Base-by-base conservation (phyloP, 495 filamentous ascomycete species). In the Podospora pseudopauciseta region DNA sequence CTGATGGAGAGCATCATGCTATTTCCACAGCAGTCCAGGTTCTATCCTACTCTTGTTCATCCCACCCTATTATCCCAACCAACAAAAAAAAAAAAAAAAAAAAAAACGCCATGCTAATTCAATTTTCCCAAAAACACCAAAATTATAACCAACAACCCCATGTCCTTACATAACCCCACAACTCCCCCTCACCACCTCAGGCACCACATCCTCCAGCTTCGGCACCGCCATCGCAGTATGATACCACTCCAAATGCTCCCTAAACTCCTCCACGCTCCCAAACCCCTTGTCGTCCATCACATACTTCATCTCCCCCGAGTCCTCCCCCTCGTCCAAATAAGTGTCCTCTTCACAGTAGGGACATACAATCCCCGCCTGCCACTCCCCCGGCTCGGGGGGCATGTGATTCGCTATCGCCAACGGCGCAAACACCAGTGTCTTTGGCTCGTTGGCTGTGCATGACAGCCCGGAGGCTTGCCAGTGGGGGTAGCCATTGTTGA, bases 401-500 rank as follows among this genome's bases (percentile, higher is more conserved):
- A 82, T 67, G 74, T 84, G 82, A 73, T 83, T 84, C 18, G 81
- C 81, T 16, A 84, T 80, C 20, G 81, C 81, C 30, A 83, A 71
- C 27, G 82, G 81, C 60, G 82, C 76, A 66, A 82, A 84, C 5
- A 84, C 76, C 39, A 84, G 66, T 20, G 74, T 77, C 72, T 84
- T 84, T 7, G 75, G 72, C 70, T 79, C 76, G 26, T 66, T 67
- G 26, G 64, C 75, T 58, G 71, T 13, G 60, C 66, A 28, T n/a
- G 61, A 73, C 0, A 65, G 0, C 7, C 71, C 71, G 1, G 32
- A 55, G 4, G 78, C 75, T 61, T 78, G 77, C 74, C 75, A 75
- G 60, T 72, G 70, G 30, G 77, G 77, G 23, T 78, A 76, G n/a
- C 69, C 63, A 23, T 44, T 49, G 34, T 63, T 63, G 19, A 18